Evolutionary conservation across 805 yeast species (phyloP), one percentile per base, ranked within the genome.

Genomic region (Candida schatavii): DNA sequence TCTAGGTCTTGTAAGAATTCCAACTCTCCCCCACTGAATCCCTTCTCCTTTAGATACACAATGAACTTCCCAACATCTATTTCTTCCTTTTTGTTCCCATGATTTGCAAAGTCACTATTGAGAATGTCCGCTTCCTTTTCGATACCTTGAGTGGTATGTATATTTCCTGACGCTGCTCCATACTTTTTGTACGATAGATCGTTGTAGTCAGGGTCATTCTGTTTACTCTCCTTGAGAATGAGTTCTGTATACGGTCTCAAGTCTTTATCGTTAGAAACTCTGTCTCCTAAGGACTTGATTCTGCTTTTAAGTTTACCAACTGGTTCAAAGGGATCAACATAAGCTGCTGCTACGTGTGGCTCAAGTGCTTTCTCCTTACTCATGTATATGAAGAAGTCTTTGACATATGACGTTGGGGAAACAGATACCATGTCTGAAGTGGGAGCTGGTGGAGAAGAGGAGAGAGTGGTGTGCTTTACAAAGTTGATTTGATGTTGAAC

Each of bases 51-150:
- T 18, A 26, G 31, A 37, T 27, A 42, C 4, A 55, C 52, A 11
- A 59, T 56, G 43, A 68, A 65, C 17, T 57, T 60, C 25, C 51
- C 59, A 23, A 64, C 52, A 26, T 64, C 59, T 18, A 64, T 41
- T 4, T 6, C 5, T 13, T 18, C n/a, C n/a, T 13, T 14, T 9
- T 14, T n/a, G 10, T 20, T 7, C 23, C 19, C 13, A 17, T 29
- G 32, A 6, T 11, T 29, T 11, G 10, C 32, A 13, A 14, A 29
- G 7, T 11, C 17, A 11, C 15, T 19, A 7, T 7, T 7, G n/a
- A n/a, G n/a, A n/a, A n/a, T n/a, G n/a, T n/a, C n/a, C n/a, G n/a
- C n/a, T n/a, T n/a, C n/a, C n/a, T n/a, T n/a, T n/a, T n/a, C n/a
- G n/a, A n/a, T n/a, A n/a, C n/a, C n/a, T n/a, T n/a, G n/a, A n/a